phyloP scores from a whole-genome alignment of 805 yeast species.

The Ogataea saltuana region DNA sequence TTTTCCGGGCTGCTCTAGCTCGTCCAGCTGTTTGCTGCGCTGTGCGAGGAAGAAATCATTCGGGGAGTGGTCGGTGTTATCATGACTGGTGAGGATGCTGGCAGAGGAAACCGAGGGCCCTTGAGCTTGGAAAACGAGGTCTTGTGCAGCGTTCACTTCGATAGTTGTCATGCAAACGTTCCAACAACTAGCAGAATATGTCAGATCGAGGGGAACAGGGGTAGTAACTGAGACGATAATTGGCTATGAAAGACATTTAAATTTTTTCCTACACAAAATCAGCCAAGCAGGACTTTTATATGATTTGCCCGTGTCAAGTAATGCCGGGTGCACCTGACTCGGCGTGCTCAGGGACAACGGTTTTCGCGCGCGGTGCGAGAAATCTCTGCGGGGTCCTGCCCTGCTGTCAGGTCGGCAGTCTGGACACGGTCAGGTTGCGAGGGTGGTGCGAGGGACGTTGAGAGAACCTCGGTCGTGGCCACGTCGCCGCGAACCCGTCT shows the following conservation, averaged over 20 bases:
- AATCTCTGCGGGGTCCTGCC: too few relatives aligned
- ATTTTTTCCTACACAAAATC: background rate
- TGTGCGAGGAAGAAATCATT: constrained; percentile 21
- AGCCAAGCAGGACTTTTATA: background rate
- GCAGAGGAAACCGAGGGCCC: constrained; percentile 1
- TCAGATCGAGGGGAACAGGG: too few relatives aligned
- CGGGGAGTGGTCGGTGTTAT: constrained; percentile 5
- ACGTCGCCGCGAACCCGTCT: too few relatives aligned
- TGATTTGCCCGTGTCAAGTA: background rate
- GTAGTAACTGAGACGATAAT: too few relatives aligned
- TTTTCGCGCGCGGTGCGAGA: background rate
- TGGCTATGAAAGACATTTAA: too few relatives aligned
- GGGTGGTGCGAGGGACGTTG: too few relatives aligned
- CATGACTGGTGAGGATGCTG: background rate
- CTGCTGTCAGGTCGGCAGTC: too few relatives aligned
- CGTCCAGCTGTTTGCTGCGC: constrained; percentile 18
- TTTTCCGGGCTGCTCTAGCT: constrained; percentile 14
- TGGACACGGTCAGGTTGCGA: too few relatives aligned
- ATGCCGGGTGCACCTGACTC: background rate
- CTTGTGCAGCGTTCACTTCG: constrained; percentile 18
- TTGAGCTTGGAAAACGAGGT: constrained; percentile 12
- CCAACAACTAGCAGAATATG: background rate
- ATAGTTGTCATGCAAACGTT: constrained; percentile 23
- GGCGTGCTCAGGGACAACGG: background rate
- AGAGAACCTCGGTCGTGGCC: too few relatives aligned